Conservation (phyloP, 106 monocot species). For the Vanilla planifolia region DNA sequence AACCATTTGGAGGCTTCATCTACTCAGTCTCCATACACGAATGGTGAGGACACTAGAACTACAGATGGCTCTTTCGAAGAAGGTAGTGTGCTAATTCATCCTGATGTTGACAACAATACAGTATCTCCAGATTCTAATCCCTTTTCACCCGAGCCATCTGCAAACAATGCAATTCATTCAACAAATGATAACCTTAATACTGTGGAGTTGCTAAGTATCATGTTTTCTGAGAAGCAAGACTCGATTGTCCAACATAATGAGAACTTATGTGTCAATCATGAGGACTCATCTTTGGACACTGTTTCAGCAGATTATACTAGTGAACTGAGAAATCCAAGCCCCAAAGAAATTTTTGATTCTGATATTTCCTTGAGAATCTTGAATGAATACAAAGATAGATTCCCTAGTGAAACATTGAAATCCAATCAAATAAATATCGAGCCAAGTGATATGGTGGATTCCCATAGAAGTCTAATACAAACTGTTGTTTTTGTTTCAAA, state of each 20-base stretch:
- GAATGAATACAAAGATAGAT: conserved; percentile 16
- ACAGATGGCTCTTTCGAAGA: conserved; percentile 18
- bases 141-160: conserved; percentile 10
- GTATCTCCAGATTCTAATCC: conserved; percentile 11
- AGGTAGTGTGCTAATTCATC: conserved; percentile 14
- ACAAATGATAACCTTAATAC: conserved; percentile 13
- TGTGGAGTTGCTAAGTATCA: conserved; percentile 11
- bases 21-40: conserved; percentile 8
- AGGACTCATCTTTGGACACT: conserved; percentile 14
- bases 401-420: conserved; percentile 18
- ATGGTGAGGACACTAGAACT: conserved; percentile 3
- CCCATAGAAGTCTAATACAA: conserved; percentile 13
- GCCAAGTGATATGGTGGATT: conserved; percentile 19
- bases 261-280: not conserved
- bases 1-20: conserved; percentile 10
- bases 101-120: conserved; percentile 15
- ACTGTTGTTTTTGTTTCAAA: conserved; percentile 8
- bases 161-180: conserved; percentile 4
- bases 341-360: conserved; percentile 13
- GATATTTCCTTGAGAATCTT: conserved; percentile 9
- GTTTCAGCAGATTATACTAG: conserved; percentile 11
- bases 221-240: conserved; percentile 12
- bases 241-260: not conserved
- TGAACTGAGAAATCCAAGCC: conserved; percentile 11
- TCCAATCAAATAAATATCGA: conserved; percentile 16